phyloP scores from a whole-genome alignment of 116 monocot species.

The Trichopus zeylanicus region DNA sequence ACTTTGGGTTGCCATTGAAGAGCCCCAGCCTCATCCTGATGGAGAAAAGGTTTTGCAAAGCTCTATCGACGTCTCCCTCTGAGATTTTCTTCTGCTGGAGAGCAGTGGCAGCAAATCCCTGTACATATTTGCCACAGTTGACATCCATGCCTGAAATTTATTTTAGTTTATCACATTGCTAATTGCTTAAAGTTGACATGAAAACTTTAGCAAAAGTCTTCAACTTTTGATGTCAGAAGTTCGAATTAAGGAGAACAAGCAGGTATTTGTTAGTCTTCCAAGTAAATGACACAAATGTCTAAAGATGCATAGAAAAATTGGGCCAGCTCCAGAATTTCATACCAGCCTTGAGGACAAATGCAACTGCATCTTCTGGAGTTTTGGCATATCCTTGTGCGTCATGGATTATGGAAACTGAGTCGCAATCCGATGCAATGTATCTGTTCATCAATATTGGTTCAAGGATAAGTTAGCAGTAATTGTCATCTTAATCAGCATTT shows the following conservation, averaged over 20 bases:
- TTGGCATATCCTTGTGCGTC: constrained; percentile 52
- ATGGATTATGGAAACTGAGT: constrained; percentile 55
- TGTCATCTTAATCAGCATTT: too few relatives aligned
- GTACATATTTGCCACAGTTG: constrained; percentile 76
- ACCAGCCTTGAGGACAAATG: constrained; percentile 77
- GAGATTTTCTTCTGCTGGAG: constrained; percentile 52
- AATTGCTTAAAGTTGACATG: too few relatives aligned
- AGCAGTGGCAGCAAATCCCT: constrained; percentile 44
- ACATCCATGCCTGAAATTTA: constrained; percentile 85
- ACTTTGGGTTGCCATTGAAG: constrained; percentile 66
- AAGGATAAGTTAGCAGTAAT: not conserved
- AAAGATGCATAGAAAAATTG: too few relatives aligned
- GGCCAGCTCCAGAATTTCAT: too few relatives aligned
- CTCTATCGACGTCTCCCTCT: constrained; percentile 60
- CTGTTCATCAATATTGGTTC: constrained; percentile 15
- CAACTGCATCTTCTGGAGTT: constrained; percentile 70
- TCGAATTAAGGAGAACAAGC: too few relatives aligned
- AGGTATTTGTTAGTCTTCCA: too few relatives aligned
- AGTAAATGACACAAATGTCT: too few relatives aligned
- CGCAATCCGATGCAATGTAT: constrained; percentile 77
- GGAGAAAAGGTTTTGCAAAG: constrained; percentile 77
- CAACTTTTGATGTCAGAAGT: too few relatives aligned
- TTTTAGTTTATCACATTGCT: not conserved
- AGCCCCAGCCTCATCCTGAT: constrained; percentile 82
- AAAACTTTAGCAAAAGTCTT: too few relatives aligned